Evolutionary conservation across 139 green algal species (phyloP).

Genomic region (Auxenochlorella pyrenoidosa): DNA sequence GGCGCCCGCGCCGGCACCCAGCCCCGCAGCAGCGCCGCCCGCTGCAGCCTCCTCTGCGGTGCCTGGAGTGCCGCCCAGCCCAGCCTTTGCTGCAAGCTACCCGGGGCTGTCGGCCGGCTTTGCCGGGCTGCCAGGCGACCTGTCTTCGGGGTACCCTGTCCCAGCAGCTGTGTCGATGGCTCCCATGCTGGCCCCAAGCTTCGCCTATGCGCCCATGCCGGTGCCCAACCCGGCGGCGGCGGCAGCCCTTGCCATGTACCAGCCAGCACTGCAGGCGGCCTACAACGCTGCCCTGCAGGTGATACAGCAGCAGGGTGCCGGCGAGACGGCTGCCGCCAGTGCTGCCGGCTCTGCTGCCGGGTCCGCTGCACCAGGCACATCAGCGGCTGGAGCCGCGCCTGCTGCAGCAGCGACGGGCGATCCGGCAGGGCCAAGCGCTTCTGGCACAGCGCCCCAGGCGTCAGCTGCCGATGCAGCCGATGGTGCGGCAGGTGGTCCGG

Average conservation of each 20-base stretch:
- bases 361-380: background rate
- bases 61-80: background rate
- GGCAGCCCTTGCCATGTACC: constrained; percentile 26
- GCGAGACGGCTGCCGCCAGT: background rate
- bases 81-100: background rate
- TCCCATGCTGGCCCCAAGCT: background rate
- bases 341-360: background rate
- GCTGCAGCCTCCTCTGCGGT: background rate
- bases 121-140: background rate
- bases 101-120: background rate
- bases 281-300: constrained; percentile 53
- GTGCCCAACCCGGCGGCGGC: constrained; percentile 12
- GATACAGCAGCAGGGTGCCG: constrained; percentile 28
- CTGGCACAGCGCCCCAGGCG: background rate
- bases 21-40: background rate
- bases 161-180: background rate
- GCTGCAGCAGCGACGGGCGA: background rate
- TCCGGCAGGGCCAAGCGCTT: background rate
- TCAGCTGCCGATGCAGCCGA: background rate
- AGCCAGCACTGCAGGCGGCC: constrained; percentile 29
- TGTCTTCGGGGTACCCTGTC: background rate
- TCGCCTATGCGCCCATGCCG: background rate
- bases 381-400: background rate
- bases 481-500: background rate
- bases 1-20: background rate